Base-by-base conservation (phyloP, 176 grass and related monocot genomes). In the Elaeis guineensis region DNA sequence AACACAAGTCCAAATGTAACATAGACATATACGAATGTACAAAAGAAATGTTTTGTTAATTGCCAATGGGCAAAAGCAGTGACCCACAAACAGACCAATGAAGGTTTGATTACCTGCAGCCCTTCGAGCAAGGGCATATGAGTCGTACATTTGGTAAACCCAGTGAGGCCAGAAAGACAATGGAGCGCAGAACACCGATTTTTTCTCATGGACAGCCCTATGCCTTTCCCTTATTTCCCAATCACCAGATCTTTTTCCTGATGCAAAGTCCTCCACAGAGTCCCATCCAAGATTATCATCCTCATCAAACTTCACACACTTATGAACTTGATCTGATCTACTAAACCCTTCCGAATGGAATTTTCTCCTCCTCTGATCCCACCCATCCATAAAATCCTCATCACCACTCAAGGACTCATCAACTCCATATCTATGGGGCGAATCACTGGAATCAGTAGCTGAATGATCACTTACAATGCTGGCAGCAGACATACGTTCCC, bases 81-180 rank as follows among this genome's bases (percentile, higher is more conserved):
- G 8, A 35, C 32, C 6, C 20, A 58, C 23, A 59, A 70, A 17
- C 16, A 50, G 8, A 7, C 30, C 25, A 49, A 73, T 17, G 2
- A 53, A 26, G 25, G 25, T 25, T 56, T 48, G 15, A 66, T 18
- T 91, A 97, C 93, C 87, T 78, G 87, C 87, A 68, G 70, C 93
- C 28, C 70, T 82, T 61, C 52, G 79, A 70, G 87, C 93, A 65
- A 97, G 93, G 55, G 76, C 64, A 80, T 85, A 91, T 17, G 93
- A 80, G 49, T 91, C 93, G 12, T 88, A 89, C 87, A 97, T 91
- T 75, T 97, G 68, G 81, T 91, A 97, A 72, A 67, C 70, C 93
- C 93, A 97, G 51, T 16, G 76, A 75, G 93, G 93, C 87, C 87
- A 90, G 82, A 85, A 97, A 25, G 93, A 75, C 77, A 97, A 53